phyloP scores from a whole-genome alignment of 257 asterid species.

The Plectranthus barbatus region DNA sequence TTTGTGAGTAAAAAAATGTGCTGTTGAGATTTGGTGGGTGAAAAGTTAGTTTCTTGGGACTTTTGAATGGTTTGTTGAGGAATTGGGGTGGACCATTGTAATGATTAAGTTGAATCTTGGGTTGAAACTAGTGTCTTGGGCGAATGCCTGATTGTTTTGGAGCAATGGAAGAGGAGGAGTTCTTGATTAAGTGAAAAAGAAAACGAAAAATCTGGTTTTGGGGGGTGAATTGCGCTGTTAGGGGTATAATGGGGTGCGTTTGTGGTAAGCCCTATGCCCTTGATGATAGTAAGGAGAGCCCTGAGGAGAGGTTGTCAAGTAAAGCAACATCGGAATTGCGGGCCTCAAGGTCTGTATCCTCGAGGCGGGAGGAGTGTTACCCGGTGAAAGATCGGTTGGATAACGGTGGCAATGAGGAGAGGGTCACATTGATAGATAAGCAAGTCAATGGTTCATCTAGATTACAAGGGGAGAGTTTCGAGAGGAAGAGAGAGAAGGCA shows the following conservation, averaged over 20 bases:
- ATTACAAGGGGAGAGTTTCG: constrained; percentile 44
- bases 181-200: constrained; percentile 21
- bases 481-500: constrained; percentile 61
- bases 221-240: constrained; percentile 32
- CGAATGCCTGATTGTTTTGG: constrained; percentile 16
- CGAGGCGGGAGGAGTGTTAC: constrained; percentile 54
- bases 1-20: neutral
- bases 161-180: constrained; percentile 40
- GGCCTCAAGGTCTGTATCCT: constrained; percentile 43
- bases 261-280: constrained; percentile 77
- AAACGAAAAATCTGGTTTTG: constrained; percentile 21
- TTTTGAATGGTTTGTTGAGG: neutral
- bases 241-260: constrained; percentile 60
- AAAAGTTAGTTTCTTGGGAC: neutral
- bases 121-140: constrained; percentile 17
- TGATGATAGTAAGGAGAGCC: constrained; percentile 69
- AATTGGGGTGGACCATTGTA: constrained; percentile 4
- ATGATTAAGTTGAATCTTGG: constrained; percentile 28
- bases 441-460: constrained; percentile 56
- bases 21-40: neutral
- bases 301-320: constrained; percentile 54
- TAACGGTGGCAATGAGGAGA: constrained; percentile 40
- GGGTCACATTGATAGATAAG: constrained; percentile 49
- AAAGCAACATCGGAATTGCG: constrained; percentile 41
- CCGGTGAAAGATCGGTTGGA: constrained; percentile 55